A percentile compares a stretch with the other conserved stretches of the same genome.
These are phyloP conservation scores for Saccharomyces cerevisiae DNA, from an alignment of 805 yeast species.

Conservation along the genomic window DNA sequence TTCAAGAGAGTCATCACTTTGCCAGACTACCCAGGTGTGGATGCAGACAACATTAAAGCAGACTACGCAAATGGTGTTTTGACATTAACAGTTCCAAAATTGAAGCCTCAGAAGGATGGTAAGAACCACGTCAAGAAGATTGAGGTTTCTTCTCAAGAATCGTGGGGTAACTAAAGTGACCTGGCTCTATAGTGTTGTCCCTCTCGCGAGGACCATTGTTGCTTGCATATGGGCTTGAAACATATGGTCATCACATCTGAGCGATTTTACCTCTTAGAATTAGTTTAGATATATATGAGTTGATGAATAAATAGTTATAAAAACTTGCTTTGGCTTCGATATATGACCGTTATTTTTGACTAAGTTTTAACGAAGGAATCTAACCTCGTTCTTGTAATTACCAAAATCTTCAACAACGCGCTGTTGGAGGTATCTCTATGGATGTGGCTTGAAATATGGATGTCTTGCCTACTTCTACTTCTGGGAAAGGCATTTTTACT, in stretches of 20 bases:
- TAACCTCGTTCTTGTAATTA: no score
- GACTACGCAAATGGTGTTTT: constrained; percentile 40
- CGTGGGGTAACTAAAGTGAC: constrained; percentile 11
- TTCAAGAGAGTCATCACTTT: constrained; percentile 38
- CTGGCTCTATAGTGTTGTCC: not conserved
- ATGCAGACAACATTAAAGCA: constrained; percentile 39
- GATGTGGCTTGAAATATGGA: not conserved
- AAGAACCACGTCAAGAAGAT: constrained; percentile 21
- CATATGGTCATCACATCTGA: not conserved
- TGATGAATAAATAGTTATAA: not conserved
- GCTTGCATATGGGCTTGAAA: not conserved
- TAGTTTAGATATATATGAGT: not conserved
- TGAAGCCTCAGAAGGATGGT: constrained; percentile 19
- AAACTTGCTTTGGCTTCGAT: not conserved
- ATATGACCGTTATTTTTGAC: no score
- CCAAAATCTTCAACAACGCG: no score
- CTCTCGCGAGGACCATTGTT: not conserved
- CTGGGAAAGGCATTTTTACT: not conserved
- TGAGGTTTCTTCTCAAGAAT: constrained; percentile 25
- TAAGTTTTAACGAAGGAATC: no score
- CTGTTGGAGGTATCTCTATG: not conserved
- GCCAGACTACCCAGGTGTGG: constrained; percentile 33
- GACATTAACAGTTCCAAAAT: constrained; percentile 36
- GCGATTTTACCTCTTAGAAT: not conserved
- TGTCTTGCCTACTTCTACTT: not conserved